A percentile compares a stretch with the other conserved stretches of the same genome.
Evolutionary conservation across 768 basidiomycete species (phyloP).

Genomic region (Termitomyces sp.): DNA sequence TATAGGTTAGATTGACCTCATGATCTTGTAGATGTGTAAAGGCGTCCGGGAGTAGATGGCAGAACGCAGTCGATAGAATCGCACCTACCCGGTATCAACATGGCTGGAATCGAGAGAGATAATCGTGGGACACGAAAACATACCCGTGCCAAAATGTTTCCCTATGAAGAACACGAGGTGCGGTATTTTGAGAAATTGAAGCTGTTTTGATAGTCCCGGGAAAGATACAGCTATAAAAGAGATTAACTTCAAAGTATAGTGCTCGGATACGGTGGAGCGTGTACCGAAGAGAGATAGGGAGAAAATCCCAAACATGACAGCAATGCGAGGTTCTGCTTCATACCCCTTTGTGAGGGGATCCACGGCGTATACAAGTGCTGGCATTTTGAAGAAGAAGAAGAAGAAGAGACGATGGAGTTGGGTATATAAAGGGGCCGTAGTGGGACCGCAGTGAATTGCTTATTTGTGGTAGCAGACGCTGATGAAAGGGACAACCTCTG

Average conservation of each 20-base stretch:
- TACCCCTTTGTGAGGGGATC: background rate
- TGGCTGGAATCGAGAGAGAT: background rate
- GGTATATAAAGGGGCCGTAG: background rate
- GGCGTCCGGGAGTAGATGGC: slow-evolving; percentile 74
- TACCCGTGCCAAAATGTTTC: slow-evolving; percentile 82
- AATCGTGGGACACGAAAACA: background rate
- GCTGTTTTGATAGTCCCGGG: slow-evolving; percentile 55
- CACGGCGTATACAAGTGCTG: background rate
- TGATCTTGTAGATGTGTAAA: slow-evolving; percentile 54
- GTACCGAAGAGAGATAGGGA: slow-evolving; percentile 61
- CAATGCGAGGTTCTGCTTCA: slow-evolving; percentile 13
- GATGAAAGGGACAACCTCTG: background rate
- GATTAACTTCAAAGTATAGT: background rate
- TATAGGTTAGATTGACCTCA: slow-evolving; percentile 39
- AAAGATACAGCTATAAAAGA: slow-evolving; percentile 57
- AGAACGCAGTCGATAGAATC: slow-evolving; percentile 79
- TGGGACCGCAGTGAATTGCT: background rate
- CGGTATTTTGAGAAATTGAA: slow-evolving; percentile 54
- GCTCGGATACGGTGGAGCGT: background rate
- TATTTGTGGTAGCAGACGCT: background rate
- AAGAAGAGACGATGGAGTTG: background rate
- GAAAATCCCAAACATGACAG: slow-evolving; percentile 49
- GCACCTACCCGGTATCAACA: slow-evolving; percentile 43
- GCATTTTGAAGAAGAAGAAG: background rate
- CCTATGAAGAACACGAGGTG: slow-evolving; percentile 75